phyloP scores from a whole-genome alignment of 805 yeast species.

The Candida awuae region DNA sequence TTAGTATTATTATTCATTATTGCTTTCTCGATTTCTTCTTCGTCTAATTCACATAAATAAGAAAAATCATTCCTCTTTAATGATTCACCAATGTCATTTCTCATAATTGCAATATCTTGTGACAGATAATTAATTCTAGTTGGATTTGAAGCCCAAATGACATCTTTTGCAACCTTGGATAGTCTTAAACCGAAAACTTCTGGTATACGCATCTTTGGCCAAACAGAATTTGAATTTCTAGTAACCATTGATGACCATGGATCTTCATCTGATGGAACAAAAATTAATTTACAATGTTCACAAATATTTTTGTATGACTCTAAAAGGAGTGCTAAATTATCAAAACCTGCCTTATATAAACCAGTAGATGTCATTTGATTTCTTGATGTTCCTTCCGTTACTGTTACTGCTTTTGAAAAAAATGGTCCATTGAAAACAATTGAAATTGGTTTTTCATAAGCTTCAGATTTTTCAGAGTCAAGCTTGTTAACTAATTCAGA shows the following conservation, averaged over 20 bases:
- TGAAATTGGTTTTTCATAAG: constrained; percentile 26
- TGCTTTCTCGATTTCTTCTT: constrained; percentile 14
- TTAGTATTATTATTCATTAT: constrained; percentile 1
- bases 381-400: constrained; percentile 43
- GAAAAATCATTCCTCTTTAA: constrained; percentile 62
- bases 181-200: constrained; percentile 61
- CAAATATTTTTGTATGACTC: constrained; percentile 50
- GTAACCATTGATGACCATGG: constrained; percentile 80
- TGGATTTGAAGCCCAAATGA: constrained; percentile 68
- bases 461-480: not conserved
- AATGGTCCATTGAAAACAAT: constrained; percentile 83
- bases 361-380: constrained; percentile 43
- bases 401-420: constrained; percentile 52
- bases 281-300: constrained; percentile 47
- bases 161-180: constrained; percentile 44
- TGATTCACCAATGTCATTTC: constrained; percentile 67
- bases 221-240: constrained; percentile 48
- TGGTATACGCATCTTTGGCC: constrained; percentile 76
- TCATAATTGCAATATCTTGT: constrained; percentile 68
- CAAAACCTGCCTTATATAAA: constrained; percentile 60
- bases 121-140: constrained; percentile 67
- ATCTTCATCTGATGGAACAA: constrained; percentile 87
- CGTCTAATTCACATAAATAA: constrained; percentile 32
- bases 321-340: constrained; percentile 59
- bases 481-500: constrained; percentile 31